Base-by-base conservation (phyloP, 2,329 filamentous ascomycete species). In the Diaporthe velutina region DNA sequence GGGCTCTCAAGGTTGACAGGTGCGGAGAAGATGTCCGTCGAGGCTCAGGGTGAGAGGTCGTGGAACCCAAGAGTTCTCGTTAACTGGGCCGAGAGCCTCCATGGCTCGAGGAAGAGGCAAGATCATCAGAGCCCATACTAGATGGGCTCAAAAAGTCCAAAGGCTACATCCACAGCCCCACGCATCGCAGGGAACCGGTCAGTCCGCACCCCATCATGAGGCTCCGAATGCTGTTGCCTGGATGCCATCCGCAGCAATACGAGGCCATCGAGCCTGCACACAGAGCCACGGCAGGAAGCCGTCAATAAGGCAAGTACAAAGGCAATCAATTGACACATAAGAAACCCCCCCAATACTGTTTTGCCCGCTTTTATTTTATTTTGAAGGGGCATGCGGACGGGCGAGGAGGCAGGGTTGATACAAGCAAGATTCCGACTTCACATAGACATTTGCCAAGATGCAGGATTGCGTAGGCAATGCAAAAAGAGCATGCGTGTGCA, bases 161-260 rank as follows among this genome's bases (percentile, higher is more conserved):
- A 52, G 45, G n/a, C 61, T 13, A 38, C 25, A 13, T 17, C 28
- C 61, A 50, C 25, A n/a, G 61, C 61, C 61, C 45, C 61, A 67
- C 61, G 61, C 61, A 25, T 19, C 17, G 61, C 40, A 38, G 19
- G 45, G n/a, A 52, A 52, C 42, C 45, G 45, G 61, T 50, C 17
- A 52, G 30, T 25, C 13, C 45, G 30, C 7, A 67, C 30, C 61
- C 12, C 61, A 25, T 67, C 42, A 38, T 38, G 42, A 50, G 7
- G 28, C 61, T 67, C 22, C 42, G 30, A 52, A 67, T 67, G 42
- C 61, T 67, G 61, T 52, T 67, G 61, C 61, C 61, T 67, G 61
- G 38, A 10, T 67, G 45, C 30, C 61, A 52, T 52, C 38, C 61
- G 15, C 61, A 52, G 45, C 13, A 52, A 38, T 38, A 67, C 61